Conservation (phyloP, 2,329 filamentous ascomycete genomes). For the Magnaporthales sp. region DNA sequence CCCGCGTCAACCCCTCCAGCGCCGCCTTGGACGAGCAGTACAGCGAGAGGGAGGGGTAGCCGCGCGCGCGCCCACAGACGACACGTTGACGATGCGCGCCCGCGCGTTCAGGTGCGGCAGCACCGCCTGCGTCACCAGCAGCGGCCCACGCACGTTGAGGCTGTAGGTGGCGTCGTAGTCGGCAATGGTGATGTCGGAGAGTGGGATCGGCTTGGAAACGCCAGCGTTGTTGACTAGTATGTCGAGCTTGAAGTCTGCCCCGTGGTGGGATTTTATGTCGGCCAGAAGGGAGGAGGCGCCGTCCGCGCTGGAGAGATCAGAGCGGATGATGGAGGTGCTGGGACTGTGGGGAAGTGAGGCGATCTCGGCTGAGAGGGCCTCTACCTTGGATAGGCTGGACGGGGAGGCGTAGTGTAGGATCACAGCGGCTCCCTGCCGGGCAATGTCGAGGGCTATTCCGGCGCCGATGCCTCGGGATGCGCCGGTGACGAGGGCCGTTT, state of each 20-base stretch:
- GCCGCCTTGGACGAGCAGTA: conserved; percentile 30
- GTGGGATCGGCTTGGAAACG: conserved; percentile 20
- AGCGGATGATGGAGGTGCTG: neutral
- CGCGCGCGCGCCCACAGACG: conserved; percentile 39
- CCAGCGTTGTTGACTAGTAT: conserved; percentile 31
- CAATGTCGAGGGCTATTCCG: conserved; percentile 58
- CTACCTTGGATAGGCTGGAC: conserved; percentile 6
- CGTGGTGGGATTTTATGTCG: neutral
- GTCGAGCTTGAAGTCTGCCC: conserved; percentile 9
- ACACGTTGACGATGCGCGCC: conserved; percentile 49
- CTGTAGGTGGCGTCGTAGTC: conserved; percentile 47
- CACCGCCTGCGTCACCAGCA: conserved; percentile 44
- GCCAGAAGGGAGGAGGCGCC: neutral
- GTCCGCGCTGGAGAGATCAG: neutral
- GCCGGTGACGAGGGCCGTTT: conserved; percentile 20
- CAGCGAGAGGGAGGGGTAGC: conserved; percentile 8
- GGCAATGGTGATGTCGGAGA: conserved; percentile 32
- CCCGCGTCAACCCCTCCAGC: conserved; percentile 49
- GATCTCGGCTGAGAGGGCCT: neutral
- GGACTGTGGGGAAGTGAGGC: neutral
- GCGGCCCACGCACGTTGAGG: conserved; percentile 45
- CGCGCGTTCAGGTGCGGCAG: conserved; percentile 38
- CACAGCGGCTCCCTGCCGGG: conserved; percentile 55
- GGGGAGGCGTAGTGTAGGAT: conserved; percentile 52
- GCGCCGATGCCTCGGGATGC: conserved; percentile 51